Base-by-base conservation (phyloP, 495 filamentous ascomycete genomes). In the Tuber umbilicatum region DNA sequence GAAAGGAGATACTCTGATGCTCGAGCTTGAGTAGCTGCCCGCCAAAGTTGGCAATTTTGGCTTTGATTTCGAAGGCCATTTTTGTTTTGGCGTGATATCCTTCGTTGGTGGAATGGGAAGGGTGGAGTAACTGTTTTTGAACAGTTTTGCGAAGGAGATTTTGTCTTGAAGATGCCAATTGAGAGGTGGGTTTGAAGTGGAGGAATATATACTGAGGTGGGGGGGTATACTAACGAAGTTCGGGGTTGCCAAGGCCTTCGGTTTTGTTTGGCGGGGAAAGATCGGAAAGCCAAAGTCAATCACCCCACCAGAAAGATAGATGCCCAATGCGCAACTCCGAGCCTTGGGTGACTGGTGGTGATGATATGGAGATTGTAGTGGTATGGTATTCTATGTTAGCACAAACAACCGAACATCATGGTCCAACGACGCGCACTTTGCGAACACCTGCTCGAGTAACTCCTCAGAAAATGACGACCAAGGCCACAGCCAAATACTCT, bases 1-100 rank as follows among this genome's bases (percentile, higher is more conserved):
- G 35, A 43, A 12, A 40, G 35, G 23, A 41, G 23, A 41, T 17
- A 79, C 95, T 91, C 79, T 89, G 85, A 88, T 99, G 95, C 80
- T 88, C 89, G 40, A 98, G 90, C 85, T 98, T 98, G 78, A 97
- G 88, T 72, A 99, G 92, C 85, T 94, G 95, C 79, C 95, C 95
- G 82, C 94, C 94, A 85, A 97, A 98, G 81, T 90, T 93, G 84
- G 91, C 87, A 83, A 98, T 97, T 77, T 91, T 92, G 27, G 93
- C 91, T 84, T 91, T 96, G 76, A 91, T 95, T 81, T 90, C 90
- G 86, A 97, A 91, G 74, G 89, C 84, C 92, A 95, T 95, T 77
- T 81, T 85, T 50, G 55, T 14, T 64, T 3, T 2, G 19, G 27
- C 6, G 55, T 10, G 38, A 50, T 73, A n/a, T 19, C 5, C 19